Conservation (phyloP, 805 yeast species). For the Zygosaccharomyces bisporus region DNA sequence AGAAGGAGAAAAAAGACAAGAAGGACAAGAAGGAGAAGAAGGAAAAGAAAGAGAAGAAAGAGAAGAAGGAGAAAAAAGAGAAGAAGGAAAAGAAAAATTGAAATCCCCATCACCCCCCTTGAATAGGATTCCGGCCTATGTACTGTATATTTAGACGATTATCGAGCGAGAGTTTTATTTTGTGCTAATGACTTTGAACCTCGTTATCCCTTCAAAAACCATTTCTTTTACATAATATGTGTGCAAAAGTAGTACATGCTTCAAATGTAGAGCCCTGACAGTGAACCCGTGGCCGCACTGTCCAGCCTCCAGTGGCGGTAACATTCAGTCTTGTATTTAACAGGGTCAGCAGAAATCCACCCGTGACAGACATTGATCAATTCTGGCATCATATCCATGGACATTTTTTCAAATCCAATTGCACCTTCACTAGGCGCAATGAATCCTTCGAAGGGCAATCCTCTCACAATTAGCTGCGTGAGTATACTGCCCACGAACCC, state of each 20-base stretch:
- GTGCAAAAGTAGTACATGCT: not conserved
- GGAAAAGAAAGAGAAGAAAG: constrained; percentile 42
- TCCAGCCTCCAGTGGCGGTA: constrained; percentile 31
- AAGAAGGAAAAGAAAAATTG: constrained; percentile 20
- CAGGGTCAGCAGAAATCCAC: constrained; percentile 15
- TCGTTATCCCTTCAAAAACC: constrained; percentile 8
- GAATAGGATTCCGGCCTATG: constrained; percentile 18
- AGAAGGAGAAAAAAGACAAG: constrained; percentile 48
- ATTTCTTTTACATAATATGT: not conserved
- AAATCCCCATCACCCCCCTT: constrained; percentile 3
- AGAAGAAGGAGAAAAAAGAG: constrained; percentile 34
- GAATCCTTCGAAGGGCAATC: constrained; percentile 17
- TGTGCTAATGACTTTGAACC: constrained; percentile 2
- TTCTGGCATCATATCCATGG: constrained; percentile 27
- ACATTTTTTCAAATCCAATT: constrained; percentile 54
- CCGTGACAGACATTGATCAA: constrained; percentile 22
- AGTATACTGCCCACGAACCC: constrained; percentile 50
- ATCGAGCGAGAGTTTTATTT: constrained; percentile 11
- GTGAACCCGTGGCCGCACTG: constrained; percentile 32
- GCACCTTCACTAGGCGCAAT: constrained; percentile 56
- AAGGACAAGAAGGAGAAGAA: constrained; percentile 51
- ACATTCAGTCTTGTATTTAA: constrained; percentile 25
- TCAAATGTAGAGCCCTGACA: constrained; percentile 33
- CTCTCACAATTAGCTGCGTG: constrained; percentile 27
- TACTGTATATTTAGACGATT: constrained; percentile 31